phyloP scores from a whole-genome alignment of 1,139 yeast species.

The Yamadazyma trypodendri region DNA sequence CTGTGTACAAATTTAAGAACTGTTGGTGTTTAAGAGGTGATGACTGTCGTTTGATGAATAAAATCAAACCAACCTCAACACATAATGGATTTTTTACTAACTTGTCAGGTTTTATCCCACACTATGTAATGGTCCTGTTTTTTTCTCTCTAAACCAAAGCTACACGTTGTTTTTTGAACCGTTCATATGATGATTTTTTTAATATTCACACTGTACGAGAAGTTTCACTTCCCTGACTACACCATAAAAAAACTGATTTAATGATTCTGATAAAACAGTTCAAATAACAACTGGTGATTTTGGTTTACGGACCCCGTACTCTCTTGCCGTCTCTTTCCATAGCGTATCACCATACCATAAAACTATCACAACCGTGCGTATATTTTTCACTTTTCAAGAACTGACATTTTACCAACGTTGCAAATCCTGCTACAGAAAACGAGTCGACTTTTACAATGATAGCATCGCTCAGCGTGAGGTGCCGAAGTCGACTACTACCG shows the following conservation, averaged over 20 bases:
- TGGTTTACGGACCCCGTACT: neutral
- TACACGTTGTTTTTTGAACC: constrained; percentile 2
- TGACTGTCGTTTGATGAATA: constrained; percentile 36
- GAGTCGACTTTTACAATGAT: neutral
- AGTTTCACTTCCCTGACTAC: constrained; percentile 51
- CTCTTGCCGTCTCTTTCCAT: neutral
- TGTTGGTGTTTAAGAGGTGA: constrained; percentile 57
- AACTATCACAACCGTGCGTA: too few relatives aligned
- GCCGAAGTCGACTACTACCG: neutral
- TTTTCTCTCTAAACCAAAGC: neutral
- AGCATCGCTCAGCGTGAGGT: neutral
- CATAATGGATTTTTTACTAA: constrained; percentile 6
- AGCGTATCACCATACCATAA: too few relatives aligned
- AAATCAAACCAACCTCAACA: neutral
- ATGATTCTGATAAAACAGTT: constrained; percentile 58
- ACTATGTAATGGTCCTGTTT: constrained; percentile 1
- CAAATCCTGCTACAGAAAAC: too few relatives aligned
- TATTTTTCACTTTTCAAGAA: neutral
- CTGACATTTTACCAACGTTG: too few relatives aligned
- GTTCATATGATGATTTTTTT: constrained; percentile 48
- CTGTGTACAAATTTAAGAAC: constrained; percentile 66
- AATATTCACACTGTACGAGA: constrained; percentile 69
- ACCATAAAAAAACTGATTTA: constrained; percentile 64
- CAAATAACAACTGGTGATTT: neutral
- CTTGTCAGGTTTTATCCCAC: neutral